Evolutionary conservation across 106 monocot species (phyloP).

Genomic region (Dendrobium huoshanense): DNA sequence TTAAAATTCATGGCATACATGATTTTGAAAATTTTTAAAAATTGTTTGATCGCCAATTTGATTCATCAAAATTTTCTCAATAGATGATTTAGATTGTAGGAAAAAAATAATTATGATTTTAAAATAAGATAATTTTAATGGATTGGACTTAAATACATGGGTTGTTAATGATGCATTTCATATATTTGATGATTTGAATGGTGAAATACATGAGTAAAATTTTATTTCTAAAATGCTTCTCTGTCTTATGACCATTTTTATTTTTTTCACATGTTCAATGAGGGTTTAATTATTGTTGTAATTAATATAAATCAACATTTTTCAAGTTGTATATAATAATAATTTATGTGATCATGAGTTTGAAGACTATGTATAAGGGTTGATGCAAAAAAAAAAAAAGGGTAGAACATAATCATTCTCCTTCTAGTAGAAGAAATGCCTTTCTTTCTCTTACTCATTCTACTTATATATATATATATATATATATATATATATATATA

Average conservation of each 20-base stretch:
- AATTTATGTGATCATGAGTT: not conserved
- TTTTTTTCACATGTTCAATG: not conserved
- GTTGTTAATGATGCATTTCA: too few species aligned
- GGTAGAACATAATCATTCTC: not conserved
- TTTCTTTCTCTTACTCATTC: too few species aligned
- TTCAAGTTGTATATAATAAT: not conserved
- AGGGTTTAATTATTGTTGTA: not conserved
- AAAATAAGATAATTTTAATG: not conserved
- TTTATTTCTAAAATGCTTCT: not conserved
- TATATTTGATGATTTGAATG: not conserved
- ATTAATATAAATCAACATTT: not conserved
- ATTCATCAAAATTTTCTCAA: too few species aligned
- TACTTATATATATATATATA: too few species aligned
- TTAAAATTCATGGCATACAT: too few species aligned
- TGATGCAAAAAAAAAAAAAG: not conserved
- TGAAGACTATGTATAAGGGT: not conserved
- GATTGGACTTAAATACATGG: not conserved
- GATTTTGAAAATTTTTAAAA: too few species aligned
- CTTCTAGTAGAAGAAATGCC: not conserved
- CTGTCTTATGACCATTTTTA: not conserved
- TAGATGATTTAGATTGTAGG: too few species aligned
- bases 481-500: too few species aligned
- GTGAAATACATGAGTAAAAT: not conserved
- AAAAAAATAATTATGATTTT: not conserved
- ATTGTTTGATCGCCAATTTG: too few species aligned